phyloP scores from a whole-genome alignment of 768 basidiomycete genomes.

The Mycena latifolia region DNA sequence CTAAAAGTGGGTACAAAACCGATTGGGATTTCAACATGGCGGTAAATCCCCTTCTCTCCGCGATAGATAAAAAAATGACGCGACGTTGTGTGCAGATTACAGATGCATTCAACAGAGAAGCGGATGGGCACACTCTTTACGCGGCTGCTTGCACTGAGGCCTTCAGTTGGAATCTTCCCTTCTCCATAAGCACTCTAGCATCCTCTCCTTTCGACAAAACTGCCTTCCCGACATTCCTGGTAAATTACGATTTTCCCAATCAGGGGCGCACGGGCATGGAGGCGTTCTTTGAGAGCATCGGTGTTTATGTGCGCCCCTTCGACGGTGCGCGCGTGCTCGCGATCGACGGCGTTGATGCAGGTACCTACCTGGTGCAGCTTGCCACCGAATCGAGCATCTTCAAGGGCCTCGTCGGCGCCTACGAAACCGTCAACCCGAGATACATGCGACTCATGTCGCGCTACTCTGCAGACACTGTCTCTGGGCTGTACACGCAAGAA shows the following conservation, averaged over 20 bases:
- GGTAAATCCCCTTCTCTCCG: not conserved
- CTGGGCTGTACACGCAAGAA: constrained; percentile 33
- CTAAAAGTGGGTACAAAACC: constrained; percentile 18
- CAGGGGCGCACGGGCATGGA: constrained; percentile 28
- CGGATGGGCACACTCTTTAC: constrained; percentile 34
- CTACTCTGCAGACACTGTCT: constrained; percentile 30
- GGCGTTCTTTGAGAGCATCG: constrained; percentile 30
- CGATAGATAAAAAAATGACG: not conserved
- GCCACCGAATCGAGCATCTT: constrained; percentile 32
- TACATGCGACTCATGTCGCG: constrained; percentile 34
- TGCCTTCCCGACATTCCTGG: constrained; percentile 34
- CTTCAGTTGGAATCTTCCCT: too few relatives aligned
- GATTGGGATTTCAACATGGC: constrained; percentile 38
- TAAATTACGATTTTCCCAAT: constrained; percentile 36
- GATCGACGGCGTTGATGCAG: constrained; percentile 34
- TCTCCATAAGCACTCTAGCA: constrained; percentile 32
- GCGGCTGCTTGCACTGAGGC: constrained; percentile 25
- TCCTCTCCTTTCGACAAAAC: constrained; percentile 15
- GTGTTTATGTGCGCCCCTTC: constrained; percentile 27
- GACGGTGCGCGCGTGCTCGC: constrained; percentile 29
- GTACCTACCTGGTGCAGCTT: constrained; percentile 28
- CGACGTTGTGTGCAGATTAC: constrained; percentile 15
- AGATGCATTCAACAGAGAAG: constrained; percentile 32
- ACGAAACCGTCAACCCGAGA: constrained; percentile 31
- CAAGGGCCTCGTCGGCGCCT: constrained; percentile 33